A percentile compares a stretch with the other conserved stretches of the same genome.
phyloP scores from a whole-genome alignment of 176 grass and related monocot species.

The Bonia amplexicaulis region DNA sequence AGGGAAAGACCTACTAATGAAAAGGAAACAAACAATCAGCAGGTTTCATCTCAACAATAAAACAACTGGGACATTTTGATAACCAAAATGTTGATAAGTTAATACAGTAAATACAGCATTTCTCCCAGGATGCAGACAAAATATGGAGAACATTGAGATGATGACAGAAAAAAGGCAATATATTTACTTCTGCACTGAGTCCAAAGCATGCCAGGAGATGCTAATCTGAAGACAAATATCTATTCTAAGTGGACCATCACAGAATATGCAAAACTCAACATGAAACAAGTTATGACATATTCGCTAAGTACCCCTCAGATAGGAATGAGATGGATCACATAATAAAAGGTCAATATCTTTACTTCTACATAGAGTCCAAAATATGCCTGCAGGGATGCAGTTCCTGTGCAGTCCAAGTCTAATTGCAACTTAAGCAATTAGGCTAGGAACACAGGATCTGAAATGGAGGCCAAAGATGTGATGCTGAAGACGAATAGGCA shows the following conservation, averaged over 20 bases:
- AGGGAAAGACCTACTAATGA: slow-evolving; percentile 69
- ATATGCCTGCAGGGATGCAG: not conserved
- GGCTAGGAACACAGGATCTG: too few species aligned
- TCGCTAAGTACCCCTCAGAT: not conserved
- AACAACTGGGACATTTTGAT: not conserved
- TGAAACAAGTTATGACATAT: not conserved
- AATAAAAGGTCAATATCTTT: not conserved
- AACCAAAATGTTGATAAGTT: not conserved
- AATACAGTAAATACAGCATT: not conserved
- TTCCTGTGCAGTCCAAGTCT: too few species aligned
- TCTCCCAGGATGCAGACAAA: not conserved
- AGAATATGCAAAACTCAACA: not conserved
- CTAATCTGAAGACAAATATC: not conserved
- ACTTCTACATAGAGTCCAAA: not conserved
- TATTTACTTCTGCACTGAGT: not conserved
- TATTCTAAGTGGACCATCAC: not conserved
- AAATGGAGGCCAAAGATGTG: not conserved
- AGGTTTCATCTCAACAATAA: not conserved
- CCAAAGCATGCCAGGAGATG: not conserved
- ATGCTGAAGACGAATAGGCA: not conserved
- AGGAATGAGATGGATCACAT: not conserved
- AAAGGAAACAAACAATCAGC: slow-evolving; percentile 42
- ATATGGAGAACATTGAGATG: not conserved
- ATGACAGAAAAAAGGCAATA: not conserved
- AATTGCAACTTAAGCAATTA: too few species aligned